Conservation (phyloP, 1,139 yeast genomes). For the Geotrichum klebahnii region DNA sequence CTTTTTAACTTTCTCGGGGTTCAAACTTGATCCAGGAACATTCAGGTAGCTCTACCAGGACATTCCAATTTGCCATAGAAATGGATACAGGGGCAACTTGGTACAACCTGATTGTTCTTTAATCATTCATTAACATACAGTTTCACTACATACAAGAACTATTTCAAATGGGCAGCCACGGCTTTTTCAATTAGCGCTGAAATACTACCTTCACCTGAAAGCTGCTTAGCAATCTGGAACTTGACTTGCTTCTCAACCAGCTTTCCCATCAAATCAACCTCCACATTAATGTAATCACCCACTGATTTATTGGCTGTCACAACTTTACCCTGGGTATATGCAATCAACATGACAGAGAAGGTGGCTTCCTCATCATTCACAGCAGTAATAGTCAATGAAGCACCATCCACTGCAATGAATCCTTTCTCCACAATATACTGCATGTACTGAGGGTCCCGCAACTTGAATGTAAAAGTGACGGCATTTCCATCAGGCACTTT, state of each 20-base stretch:
- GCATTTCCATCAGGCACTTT: constrained; percentile 70
- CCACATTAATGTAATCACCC: constrained; percentile 75
- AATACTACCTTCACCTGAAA: constrained; percentile 33
- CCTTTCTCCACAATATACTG: constrained; percentile 90
- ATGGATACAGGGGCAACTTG: no score
- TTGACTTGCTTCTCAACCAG: constrained; percentile 80
- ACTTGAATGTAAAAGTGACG: constrained; percentile 65
- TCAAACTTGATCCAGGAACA: no score
- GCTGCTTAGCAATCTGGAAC: constrained; percentile 50
- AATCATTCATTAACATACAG: no score
- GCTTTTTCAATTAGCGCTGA: constrained; percentile 48
- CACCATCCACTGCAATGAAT: constrained; percentile 86
- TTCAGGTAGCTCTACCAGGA: no score
- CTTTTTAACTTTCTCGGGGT: no score
- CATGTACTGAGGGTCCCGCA: constrained; percentile 59
- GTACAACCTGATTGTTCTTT: no score
- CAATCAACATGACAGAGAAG: constrained; percentile 85
- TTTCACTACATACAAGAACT: no score
- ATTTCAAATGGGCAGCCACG: constrained; percentile 49
- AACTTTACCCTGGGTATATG: constrained; percentile 83
- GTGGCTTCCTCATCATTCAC: constrained; percentile 55
- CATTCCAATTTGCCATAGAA: no score
- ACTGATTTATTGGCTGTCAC: constrained; percentile 59
- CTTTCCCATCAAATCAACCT: constrained; percentile 92
- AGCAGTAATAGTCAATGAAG: constrained; percentile 81